Conservation (phyloP, 192 early-diverging fungal species). For the Helicostylum pulchrum region DNA sequence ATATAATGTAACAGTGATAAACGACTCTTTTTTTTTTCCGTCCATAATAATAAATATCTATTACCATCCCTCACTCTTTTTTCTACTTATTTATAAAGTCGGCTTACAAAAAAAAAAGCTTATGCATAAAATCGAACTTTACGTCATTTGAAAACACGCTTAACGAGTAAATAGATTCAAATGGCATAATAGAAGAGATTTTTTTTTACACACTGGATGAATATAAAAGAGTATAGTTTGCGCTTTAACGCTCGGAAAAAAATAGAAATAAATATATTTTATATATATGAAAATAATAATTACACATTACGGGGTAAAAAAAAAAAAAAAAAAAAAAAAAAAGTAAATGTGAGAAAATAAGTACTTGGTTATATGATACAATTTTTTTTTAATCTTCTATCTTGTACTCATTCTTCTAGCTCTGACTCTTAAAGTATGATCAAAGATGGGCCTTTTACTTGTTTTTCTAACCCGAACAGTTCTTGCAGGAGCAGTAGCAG, state of each 20-base stretch:
- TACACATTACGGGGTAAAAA: not conserved
- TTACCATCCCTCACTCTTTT: not conserved
- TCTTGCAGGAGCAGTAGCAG: not conserved
- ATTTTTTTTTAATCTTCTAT: conserved; percentile 7
- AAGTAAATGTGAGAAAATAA: not conserved
- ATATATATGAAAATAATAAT: not conserved
- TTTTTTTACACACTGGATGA: too few species aligned
- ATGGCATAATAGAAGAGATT: too few species aligned
- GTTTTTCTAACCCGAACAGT: conserved; percentile 24
- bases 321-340: not conserved
- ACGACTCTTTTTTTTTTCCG: not conserved
- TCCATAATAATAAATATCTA: not conserved
- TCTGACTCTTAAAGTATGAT: conserved; percentile 16
- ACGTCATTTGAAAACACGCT: too few species aligned
- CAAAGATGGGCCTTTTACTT: conserved; percentile 27
- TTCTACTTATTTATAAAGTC: not conserved
- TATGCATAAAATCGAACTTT: too few species aligned
- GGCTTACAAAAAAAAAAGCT: too few species aligned
- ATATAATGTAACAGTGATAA: not conserved
- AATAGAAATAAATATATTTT: not conserved
- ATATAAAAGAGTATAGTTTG: too few species aligned
- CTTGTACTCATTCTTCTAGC: conserved; percentile 18
- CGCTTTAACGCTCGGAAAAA: not conserved
- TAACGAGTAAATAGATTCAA: too few species aligned
- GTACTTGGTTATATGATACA: not conserved